Evolutionary conservation across 2,329 filamentous ascomycete species (phyloP), one percentile per base, ranked within the genome.

Genomic region (Fusarium brachygibbosum): DNA sequence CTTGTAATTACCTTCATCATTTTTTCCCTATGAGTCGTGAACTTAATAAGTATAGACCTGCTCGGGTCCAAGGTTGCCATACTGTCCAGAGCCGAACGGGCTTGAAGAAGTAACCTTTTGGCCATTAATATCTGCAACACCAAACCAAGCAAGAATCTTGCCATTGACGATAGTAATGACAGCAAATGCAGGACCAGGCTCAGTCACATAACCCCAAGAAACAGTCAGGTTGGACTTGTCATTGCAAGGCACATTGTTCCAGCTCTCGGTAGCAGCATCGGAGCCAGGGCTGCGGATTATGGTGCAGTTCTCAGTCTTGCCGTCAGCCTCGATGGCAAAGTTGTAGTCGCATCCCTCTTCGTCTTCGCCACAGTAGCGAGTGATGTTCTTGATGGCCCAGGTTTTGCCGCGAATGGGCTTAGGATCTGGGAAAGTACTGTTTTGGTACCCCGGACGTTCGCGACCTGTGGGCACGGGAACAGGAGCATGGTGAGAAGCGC

Each of bases 81-180:
- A 71, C 9, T 63, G 2, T 40, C 68, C 64, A 0, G 69, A 71
- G 8, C 68, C 69, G 17, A 69, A 66, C 11, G 68, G 69, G n/a
- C 28, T 55, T 0, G 57, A 66, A 5, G 64, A 37, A 11, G 60
- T 63, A 4, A 66, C 68, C 21, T 66, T n/a, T 40, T 70, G 60
- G 23, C 65, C 69, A 2, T 71, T 71, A 21, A 71, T 45, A 31
- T 69, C 42, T 2, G 58, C 42, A 6, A 68, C 68, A 17, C 69
- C 69, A 6, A 71, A 71, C 69, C 69, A 71, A 11, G 69, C 69
- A 19, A 71, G 54, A 34, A 70, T 41, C 60, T 71, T 57, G n/a
- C 52, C 58, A 37, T 66, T 37, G 4, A 60, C 60, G 7, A 70
- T 58, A 3, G 64, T 70, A 3, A 71, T 5, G 10, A 71, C 69